phyloP scores from a whole-genome alignment of 2,329 filamentous ascomycete species.

The Zopfia rhizophila region DNA sequence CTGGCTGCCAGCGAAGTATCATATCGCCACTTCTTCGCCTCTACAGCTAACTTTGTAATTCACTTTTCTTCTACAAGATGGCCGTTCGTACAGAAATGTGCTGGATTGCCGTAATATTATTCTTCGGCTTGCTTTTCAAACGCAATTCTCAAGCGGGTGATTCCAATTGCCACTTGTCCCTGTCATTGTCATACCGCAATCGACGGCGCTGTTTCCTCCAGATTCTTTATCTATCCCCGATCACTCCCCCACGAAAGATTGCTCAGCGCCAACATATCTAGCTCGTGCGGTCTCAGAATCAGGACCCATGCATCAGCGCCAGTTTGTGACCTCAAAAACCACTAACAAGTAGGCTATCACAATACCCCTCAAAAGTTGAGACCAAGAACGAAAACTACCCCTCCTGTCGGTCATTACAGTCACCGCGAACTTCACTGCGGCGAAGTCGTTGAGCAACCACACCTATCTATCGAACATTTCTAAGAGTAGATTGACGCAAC shows the following conservation, averaged over 20 bases:
- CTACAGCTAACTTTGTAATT: constrained; percentile 20
- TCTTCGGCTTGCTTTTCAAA: constrained; percentile 7
- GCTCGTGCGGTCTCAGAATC: no score
- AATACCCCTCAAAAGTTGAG: no score
- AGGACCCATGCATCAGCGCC: no score
- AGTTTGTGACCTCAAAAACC: no score
- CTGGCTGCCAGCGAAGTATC: constrained; percentile 23
- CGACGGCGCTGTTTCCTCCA: constrained; percentile 16
- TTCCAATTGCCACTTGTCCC: constrained; percentile 9
- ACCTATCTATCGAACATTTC: no score
- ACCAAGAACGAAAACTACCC: no score
- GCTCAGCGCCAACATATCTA: no score
- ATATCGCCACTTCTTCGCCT: constrained; percentile 10
- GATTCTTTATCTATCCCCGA: constrained; percentile 6
- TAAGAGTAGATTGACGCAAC: no score
- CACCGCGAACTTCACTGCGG: no score
- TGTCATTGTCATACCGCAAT: constrained; percentile 27
- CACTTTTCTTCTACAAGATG: constrained; percentile 9
- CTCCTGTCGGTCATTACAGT: no score
- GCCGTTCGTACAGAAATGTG: not conserved
- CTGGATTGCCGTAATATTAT: constrained; percentile 16
- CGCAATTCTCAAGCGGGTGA: constrained; percentile 1
- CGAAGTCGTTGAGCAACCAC: no score
- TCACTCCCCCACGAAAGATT: constrained; percentile 6
- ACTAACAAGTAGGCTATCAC: no score